Evolutionary conservation across 1,139 yeast species (phyloP), one percentile per base, ranked within the genome.

Genomic region (Taphrina deformans): DNA sequence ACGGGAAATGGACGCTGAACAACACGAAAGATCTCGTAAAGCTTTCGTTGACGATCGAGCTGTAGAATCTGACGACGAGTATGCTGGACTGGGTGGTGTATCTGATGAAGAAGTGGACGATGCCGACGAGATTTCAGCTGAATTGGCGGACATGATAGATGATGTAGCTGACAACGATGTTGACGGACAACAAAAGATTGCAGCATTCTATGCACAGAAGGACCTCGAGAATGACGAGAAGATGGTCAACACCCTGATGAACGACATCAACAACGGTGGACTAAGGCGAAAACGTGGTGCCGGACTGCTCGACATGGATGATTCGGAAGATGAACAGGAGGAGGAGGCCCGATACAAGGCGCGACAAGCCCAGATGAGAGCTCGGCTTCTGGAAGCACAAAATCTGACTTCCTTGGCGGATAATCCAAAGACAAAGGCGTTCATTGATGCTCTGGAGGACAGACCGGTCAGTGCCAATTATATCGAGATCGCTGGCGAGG

Each of bases 51-150:
- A 88, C 69, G 88, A 87, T 52, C 97, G 92, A 78, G 99, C 99
- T 53, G 95, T 85, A 70, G 98, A 93, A 78, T 89, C 97, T 48
- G 98, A 93, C 69, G 98, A 92, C 78, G 97, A 92, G 77, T 92
- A 96, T 92, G 86, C 85, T 59, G 97, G 97, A 1, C 74, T 89
- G 65, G 97, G 96, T 65, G 97, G 97, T 67, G 80, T 75, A 10
- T 95, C 89, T 71, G 89, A 86, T 4, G 97, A 90, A 68, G 76
- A 71, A 2, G 85, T 90, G 86, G 85, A 91, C 66, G 96, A 91
- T 75, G 92, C 89, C 77, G 79, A 82, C 58, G 80, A 85, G 55
- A 82, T 50, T 18, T 24, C 38, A 1, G 46, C 51, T 12, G 68
- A 65, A 29, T 51, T 66, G 9, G 62, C 62, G 14, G 62, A 29